Percentiles rank a stretch among this genome's conserved stretches.
These are phyloP conservation scores for Macrotyloma uniflorum DNA, from an alignment of 306 rosid species.

Conservation along the genomic window DNA sequence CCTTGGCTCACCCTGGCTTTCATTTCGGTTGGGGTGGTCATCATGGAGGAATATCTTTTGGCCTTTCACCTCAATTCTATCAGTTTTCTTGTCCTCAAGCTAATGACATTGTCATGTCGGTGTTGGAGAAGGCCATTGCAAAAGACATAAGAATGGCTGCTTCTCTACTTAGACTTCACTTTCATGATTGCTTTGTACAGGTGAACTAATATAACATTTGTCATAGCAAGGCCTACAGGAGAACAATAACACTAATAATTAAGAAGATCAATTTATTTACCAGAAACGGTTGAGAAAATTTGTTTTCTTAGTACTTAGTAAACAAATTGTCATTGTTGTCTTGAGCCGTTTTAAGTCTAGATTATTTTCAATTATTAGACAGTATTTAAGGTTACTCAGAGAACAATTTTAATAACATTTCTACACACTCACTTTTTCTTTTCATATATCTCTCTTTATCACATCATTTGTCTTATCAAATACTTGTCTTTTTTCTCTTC, in stretches of 20 bases:
- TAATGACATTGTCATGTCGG: constrained; percentile 81
- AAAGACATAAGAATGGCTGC: constrained; percentile 71
- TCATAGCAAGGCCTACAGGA: background rate
- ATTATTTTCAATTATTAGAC: background rate
- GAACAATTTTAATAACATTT: background rate
- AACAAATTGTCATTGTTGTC: background rate
- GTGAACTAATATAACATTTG: constrained; percentile 33
- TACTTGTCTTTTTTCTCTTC: background rate
- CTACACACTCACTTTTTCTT: background rate
- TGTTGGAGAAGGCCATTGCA: constrained; percentile 66
- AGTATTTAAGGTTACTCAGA: background rate
- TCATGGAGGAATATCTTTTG: constrained; percentile 44
- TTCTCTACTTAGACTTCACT: constrained; percentile 81
- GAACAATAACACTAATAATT: background rate
- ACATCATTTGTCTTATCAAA: background rate
- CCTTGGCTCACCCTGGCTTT: constrained; percentile 61
- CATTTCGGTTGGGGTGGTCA: constrained; percentile 62
- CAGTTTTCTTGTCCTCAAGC: constrained; percentile 80
- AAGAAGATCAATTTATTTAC: background rate
- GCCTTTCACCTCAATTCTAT: constrained; percentile 70
- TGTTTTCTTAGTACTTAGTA: background rate
- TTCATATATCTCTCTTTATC: background rate
- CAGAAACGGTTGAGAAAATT: background rate
- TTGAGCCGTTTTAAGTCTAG: background rate
- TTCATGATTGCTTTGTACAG: constrained; percentile 87